These are phyloP conservation scores for Mitragyna speciosa DNA, from an alignment of 257 asterid species.

Conservation along the genomic window DNA sequence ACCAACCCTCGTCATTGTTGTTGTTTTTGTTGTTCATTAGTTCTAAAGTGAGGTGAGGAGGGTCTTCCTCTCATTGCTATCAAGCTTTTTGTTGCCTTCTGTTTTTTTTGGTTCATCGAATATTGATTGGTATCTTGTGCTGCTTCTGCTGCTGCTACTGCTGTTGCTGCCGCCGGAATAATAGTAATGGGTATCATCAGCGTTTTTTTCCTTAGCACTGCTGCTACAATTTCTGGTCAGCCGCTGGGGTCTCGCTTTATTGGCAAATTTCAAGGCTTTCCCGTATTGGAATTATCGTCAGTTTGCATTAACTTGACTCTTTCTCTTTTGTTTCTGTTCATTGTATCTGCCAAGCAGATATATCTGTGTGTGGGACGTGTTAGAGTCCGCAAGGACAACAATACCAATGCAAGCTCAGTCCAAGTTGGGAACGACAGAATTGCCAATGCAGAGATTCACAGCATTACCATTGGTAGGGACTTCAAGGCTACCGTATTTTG, in stretches of 20 bases:
- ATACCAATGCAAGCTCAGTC: slow-evolving; percentile 29
- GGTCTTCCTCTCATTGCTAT: slow-evolving; percentile 33
- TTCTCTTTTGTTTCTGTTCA: slow-evolving; percentile 56
- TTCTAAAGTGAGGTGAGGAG: slow-evolving; percentile 22
- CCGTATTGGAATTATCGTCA: slow-evolving; percentile 66
- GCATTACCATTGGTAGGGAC: slow-evolving; percentile 48
- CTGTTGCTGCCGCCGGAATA: slow-evolving; percentile 16
- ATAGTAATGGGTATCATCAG: slow-evolving; percentile 60
- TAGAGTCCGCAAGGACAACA: slow-evolving; percentile 53
- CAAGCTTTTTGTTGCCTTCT: background rate
- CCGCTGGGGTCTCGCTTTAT: slow-evolving; percentile 29
- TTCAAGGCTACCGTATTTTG: slow-evolving; percentile 59
- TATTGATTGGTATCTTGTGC: slow-evolving; percentile 52
- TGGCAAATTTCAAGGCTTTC: slow-evolving; percentile 41
- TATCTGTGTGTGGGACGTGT: slow-evolving; percentile 56
- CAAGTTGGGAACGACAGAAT: slow-evolving; percentile 25
- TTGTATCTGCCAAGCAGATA: slow-evolving; percentile 65
- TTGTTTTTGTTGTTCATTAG: slow-evolving; percentile 21
- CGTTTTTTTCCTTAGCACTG: slow-evolving; percentile 37
- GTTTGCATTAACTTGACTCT: slow-evolving; percentile 75
- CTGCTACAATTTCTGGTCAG: slow-evolving; percentile 15
- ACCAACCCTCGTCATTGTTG: slow-evolving; percentile 15
- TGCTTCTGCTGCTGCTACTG: slow-evolving; percentile 14
- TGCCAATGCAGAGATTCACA: slow-evolving; percentile 46
- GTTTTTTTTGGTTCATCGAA: slow-evolving; percentile 1